Percentiles rank a stretch among this genome's conserved stretches.
Conservation (phyloP, 2,329 filamentous ascomycete species). For the Drechslerella stenobrocha region DNA sequence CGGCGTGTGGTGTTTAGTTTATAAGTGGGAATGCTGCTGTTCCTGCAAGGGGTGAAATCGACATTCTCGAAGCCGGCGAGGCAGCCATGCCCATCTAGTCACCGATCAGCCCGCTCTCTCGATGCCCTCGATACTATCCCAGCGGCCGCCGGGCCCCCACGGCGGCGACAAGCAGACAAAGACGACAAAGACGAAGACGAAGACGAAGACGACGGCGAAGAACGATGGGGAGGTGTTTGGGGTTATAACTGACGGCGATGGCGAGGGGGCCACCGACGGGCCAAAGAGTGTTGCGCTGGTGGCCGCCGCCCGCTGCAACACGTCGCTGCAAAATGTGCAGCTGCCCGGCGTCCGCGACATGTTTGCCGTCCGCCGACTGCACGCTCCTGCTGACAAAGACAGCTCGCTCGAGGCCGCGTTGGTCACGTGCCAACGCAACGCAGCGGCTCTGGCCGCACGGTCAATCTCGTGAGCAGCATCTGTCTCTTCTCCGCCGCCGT, state of each 20-base stretch:
- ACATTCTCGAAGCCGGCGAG: too few relatives aligned
- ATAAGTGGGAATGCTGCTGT: too few relatives aligned
- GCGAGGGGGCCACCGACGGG: not conserved
- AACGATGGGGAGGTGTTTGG: not conserved
- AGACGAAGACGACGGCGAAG: too few relatives aligned
- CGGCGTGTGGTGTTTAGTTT: too few relatives aligned
- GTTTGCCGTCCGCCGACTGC: constrained; percentile 12
- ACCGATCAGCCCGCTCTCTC: too few relatives aligned
- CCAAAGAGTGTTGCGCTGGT: constrained; percentile 8
- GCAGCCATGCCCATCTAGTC: too few relatives aligned
- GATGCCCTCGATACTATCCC: too few relatives aligned
- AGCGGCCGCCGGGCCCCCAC: too few relatives aligned
- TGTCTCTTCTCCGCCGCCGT: constrained; percentile 41
- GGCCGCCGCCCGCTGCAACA: not conserved
- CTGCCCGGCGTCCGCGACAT: constrained; percentile 29
- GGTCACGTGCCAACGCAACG: constrained; percentile 25
- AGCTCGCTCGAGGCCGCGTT: constrained; percentile 26
- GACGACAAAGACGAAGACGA: too few relatives aligned
- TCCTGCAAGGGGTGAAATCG: too few relatives aligned
- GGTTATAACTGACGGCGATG: constrained; percentile 10
- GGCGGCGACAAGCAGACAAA: too few relatives aligned
- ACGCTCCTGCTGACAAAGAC: not conserved
- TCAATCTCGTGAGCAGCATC: constrained; percentile 20
- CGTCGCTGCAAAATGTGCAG: not conserved
- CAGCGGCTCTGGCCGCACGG: constrained; percentile 8